These are phyloP conservation scores for Ceratobasidium sp. DNA, from an alignment of 1,284 basidiomycete species.

Conservation along the genomic window DNA sequence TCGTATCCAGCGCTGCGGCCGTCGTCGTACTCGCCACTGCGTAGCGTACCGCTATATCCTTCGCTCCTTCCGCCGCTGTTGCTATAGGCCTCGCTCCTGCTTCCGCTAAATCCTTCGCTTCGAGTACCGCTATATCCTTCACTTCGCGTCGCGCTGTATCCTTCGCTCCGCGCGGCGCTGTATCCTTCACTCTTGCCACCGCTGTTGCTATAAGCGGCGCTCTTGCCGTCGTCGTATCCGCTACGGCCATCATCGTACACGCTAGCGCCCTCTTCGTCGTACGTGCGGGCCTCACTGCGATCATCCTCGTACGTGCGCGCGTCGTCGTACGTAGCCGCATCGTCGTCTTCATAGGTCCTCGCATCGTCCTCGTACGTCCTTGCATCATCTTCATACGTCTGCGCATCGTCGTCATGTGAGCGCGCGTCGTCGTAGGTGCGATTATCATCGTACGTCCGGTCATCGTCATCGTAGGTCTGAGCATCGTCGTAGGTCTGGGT, in stretches of 20 bases:
- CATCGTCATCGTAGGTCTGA: constrained; percentile 27
- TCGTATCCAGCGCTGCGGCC: constrained; percentile 18
- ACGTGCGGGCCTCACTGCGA: constrained; percentile 27
- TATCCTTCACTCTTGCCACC: neutral
- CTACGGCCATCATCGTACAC: constrained; percentile 40
- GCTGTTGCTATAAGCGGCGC: constrained; percentile 11
- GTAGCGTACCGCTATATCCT: constrained; percentile 7
- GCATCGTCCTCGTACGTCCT: constrained; percentile 35
- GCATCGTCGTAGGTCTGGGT: neutral
- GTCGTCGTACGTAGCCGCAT: constrained; percentile 13
- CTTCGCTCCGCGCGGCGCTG: neutral
- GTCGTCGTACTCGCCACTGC: constrained; percentile 12
- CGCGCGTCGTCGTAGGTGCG: constrained; percentile 23
- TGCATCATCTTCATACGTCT: constrained; percentile 17
- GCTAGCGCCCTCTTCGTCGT: constrained; percentile 36
- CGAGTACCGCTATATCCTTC: constrained; percentile 13
- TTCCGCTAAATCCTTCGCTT: constrained; percentile 18
- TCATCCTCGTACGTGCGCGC: constrained; percentile 23
- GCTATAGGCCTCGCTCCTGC: constrained; percentile 21
- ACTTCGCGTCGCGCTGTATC: neutral
- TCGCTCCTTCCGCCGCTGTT: constrained; percentile 16
- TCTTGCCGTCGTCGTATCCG: constrained; percentile 22
- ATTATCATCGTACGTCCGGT: neutral
- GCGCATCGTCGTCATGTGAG: neutral
- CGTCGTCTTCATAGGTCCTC: constrained; percentile 28